These are phyloP conservation scores for Sugiyamaella sp. DNA, from an alignment of 1,139 yeast genomes.

Conservation along the genomic window DNA sequence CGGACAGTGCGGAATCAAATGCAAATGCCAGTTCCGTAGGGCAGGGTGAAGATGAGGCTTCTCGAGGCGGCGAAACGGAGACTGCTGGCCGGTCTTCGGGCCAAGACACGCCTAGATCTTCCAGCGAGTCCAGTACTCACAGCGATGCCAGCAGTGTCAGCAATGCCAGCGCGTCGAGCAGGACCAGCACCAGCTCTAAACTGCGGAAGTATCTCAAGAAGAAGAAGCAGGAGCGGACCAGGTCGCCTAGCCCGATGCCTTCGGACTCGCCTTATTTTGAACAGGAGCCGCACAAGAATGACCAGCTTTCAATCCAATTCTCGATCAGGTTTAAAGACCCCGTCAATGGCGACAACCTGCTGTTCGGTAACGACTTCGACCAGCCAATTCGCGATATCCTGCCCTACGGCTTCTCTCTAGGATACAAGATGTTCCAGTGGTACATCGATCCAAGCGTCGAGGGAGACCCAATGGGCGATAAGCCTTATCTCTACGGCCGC, in stretches of 20 bases:
- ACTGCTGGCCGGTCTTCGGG: not conserved
- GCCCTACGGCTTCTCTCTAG: slow-evolving; percentile 63
- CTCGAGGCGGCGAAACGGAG: not conserved
- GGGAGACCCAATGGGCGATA: slow-evolving; percentile 63
- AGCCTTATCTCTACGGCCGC: slow-evolving; percentile 63
- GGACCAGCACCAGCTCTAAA: not conserved
- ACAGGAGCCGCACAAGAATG: slow-evolving; percentile 30
- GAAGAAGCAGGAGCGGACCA: not conserved
- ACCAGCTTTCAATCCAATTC: slow-evolving; percentile 40
- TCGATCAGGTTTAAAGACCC: slow-evolving; percentile 40
- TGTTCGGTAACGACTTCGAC: slow-evolving; percentile 72
- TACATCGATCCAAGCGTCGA: slow-evolving; percentile 62
- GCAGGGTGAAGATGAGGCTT: not conserved
- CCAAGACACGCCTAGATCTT: not conserved
- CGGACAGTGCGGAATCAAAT: not conserved
- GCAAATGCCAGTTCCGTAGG: not conserved
- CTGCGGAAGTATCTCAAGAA: not conserved
- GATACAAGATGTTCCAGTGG: slow-evolving; percentile 48
- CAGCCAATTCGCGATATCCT: slow-evolving; percentile 60
- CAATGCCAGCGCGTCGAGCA: not conserved
- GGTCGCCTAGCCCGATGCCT: not conserved
- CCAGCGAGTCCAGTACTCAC: not conserved
- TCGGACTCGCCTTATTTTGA: slow-evolving; percentile 33
- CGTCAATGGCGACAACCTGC: slow-evolving; percentile 54
- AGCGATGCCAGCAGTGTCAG: not conserved